Evolutionary conservation across 106 monocot species (phyloP), one percentile per base, ranked within the genome.

Genomic region (Platanthera guangdongensis): DNA sequence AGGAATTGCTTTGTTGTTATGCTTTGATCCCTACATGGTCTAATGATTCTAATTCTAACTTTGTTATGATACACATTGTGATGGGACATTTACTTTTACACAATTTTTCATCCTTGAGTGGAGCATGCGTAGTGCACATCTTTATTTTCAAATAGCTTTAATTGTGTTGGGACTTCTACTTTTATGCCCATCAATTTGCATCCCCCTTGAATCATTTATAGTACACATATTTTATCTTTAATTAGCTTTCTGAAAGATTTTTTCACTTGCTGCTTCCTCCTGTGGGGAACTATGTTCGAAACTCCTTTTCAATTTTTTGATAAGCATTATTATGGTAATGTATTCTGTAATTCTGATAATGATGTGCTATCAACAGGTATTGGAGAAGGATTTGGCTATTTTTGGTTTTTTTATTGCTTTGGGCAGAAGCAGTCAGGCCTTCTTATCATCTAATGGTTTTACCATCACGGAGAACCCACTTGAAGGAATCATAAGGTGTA

Each of bases 381-480:
- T 99, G 81, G 99, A 94, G 83, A 99, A 87, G 74, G 99, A 99
- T 84, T 81, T 99, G 77, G 89, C 92, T 83, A 99, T 99, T 52
- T 99, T 99, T 92, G 99, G 99, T 7, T 92, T 94, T 83, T 99
- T 99, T 75, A 94, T 99, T 88, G 92, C 94, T 52, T 80, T 99
- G 75, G 99, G 92, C 71, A 94, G 92, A 83, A 90, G 90, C 62
- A 94, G 90, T 14, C 87, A 99, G 65, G 76, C 81, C 6, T 94
- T 92, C 81, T 81, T 99, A 52, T 88, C 90, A 78, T 77, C 85
- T 78, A 99, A 90, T 78, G 90, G 82, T 19, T 79, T 86, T 73
- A 76, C 78, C 71, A 32, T 78, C 15, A 74, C 76, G 55, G 89
- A 92, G 76, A 81, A 90, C 22, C 82, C 60, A 51, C 79, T 99